Conservation (phyloP, 2,329 filamentous ascomycete species). For the Ambrosiella xylebori region DNA sequence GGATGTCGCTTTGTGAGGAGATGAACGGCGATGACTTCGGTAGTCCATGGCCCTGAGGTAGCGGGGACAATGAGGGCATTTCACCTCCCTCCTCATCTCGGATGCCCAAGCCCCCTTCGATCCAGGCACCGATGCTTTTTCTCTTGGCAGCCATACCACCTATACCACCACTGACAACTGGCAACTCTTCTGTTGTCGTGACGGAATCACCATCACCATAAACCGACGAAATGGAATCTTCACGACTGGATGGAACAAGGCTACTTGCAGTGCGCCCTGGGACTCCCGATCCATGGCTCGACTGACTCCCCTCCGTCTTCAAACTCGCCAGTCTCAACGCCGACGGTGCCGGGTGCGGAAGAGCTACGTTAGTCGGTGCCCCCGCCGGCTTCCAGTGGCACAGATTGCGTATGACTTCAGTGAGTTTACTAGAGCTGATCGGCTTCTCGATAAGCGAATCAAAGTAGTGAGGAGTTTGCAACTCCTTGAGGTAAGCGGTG, state of each 20-base stretch:
- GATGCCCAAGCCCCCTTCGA: constrained; percentile 46
- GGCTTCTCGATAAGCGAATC: constrained; percentile 93
- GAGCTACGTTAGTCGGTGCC: constrained; percentile 26
- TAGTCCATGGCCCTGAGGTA: background rate
- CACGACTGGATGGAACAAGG: constrained; percentile 62
- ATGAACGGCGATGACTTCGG: constrained; percentile 12
- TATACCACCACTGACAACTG: constrained; percentile 45
- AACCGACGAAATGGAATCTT: constrained; percentile 77
- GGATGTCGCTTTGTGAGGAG: constrained; percentile 19
- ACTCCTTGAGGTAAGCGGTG: constrained; percentile 92
- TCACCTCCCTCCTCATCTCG: constrained; percentile 31
- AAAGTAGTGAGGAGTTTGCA: constrained; percentile 89
- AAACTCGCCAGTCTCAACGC: constrained; percentile 45
- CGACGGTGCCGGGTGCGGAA: constrained; percentile 44
- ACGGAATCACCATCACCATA: constrained; percentile 75
- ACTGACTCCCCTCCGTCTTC: constrained; percentile 65
- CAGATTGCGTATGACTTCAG: constrained; percentile 68
- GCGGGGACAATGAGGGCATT: constrained; percentile 7
- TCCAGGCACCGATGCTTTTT: constrained; percentile 51
- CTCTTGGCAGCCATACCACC: constrained; percentile 31
- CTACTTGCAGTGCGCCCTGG: constrained; percentile 54
- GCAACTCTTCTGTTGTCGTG: constrained; percentile 53
- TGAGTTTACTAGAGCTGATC: constrained; percentile 79
- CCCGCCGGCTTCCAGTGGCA: constrained; percentile 81
- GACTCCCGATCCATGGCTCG: constrained; percentile 43